Percentiles rank a stretch among this genome's conserved stretches.
Conservation (phyloP, 257 asterid genomes). For the Capsicum chinense region DNA sequence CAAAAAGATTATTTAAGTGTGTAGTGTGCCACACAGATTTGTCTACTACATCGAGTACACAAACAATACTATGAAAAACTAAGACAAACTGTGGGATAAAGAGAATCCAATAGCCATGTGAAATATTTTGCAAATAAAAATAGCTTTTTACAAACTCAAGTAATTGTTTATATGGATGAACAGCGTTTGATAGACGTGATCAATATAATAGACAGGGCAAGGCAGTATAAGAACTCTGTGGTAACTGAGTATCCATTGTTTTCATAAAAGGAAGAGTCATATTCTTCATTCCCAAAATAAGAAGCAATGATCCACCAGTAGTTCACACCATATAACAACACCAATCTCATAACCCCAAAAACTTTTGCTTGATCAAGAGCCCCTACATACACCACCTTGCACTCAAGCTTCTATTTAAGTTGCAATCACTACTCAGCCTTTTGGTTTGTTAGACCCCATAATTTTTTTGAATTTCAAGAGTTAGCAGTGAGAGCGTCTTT, state of each 20-base stretch:
- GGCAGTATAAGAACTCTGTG: not conserved
- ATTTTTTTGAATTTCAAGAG: not conserved
- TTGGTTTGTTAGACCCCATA: not conserved
- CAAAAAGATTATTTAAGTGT: not conserved
- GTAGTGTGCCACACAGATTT: not conserved
- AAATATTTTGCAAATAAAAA: not conserved
- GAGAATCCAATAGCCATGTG: not conserved
- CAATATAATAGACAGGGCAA: slow-evolving; percentile 14
- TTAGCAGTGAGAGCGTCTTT: not conserved
- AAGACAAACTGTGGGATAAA: not conserved
- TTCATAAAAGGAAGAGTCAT: not conserved
- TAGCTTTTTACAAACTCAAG: not conserved
- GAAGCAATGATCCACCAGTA: not conserved
- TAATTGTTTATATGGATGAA: not conserved
- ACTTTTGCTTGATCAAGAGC: not conserved
- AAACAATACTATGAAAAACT: not conserved
- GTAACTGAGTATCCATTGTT: not conserved
- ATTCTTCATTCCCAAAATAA: slow-evolving; percentile 1
- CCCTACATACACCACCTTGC: not conserved
- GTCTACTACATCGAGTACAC: not conserved
- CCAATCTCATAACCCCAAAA: not conserved
- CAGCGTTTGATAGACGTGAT: slow-evolving; percentile 11
- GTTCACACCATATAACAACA: not conserved
- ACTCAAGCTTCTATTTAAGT: not conserved
- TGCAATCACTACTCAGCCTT: not conserved